These are phyloP conservation scores for Pittosporum tobira DNA, from an alignment of 129 eudicot genomes.

Conservation along the genomic window DNA sequence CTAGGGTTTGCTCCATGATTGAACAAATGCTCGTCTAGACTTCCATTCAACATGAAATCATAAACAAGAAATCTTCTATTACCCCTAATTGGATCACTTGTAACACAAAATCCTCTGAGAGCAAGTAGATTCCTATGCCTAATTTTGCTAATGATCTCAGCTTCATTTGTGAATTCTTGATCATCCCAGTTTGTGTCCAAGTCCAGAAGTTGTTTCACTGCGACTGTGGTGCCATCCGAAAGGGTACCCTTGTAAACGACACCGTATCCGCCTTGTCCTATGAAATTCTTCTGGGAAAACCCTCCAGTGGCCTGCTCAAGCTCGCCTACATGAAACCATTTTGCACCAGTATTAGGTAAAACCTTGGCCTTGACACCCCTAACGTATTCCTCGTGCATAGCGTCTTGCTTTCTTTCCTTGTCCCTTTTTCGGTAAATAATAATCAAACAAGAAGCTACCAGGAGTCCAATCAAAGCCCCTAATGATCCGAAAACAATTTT, in stretches of 20 bases:
- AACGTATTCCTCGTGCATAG: constrained; percentile 34
- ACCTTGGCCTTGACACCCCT: constrained; percentile 35
- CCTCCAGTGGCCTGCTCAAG: constrained; percentile 55
- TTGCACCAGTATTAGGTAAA: constrained; percentile 56
- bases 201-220: constrained; percentile 43
- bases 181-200: constrained; percentile 30
- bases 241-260: constrained; percentile 48
- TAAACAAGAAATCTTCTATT: constrained; percentile 56
- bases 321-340: constrained; percentile 51
- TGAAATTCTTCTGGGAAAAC: constrained; percentile 45
- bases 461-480: constrained; percentile 42
- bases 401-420: constrained; percentile 23
- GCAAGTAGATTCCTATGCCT: constrained; percentile 72
- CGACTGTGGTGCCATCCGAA: constrained; percentile 45
- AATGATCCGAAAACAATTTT: constrained; percentile 27
- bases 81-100: constrained; percentile 36
- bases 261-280: constrained; percentile 60
- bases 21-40: constrained; percentile 64
- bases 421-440: constrained; percentile 19
- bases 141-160: constrained; percentile 67
- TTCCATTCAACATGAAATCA: constrained; percentile 73
- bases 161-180: constrained; percentile 58
- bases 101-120: constrained; percentile 59
- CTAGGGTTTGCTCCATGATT: neutral
- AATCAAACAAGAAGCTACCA: constrained; percentile 14